Base-by-base conservation (phyloP, 1,284 basidiomycete genomes). In the Exobasidium rhododendri region DNA sequence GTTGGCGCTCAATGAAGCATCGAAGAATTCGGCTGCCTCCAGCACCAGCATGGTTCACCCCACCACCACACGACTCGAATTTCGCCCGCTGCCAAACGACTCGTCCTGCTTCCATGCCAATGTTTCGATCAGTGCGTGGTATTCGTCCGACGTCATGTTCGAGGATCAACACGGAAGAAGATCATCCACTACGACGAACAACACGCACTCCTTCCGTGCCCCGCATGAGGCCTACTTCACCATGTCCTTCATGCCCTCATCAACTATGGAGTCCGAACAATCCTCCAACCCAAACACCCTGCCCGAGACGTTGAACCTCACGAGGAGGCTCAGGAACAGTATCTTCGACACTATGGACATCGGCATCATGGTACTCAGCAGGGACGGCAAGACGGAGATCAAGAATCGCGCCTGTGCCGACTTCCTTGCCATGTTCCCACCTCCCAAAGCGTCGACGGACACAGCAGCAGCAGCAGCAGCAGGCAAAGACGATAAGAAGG, bases 331-430 rank as follows among this genome's bases (percentile, higher is more conserved):
- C 51, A 67, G 72, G 56, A 64, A 69, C 40, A 67, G 71, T 4
- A 64, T 74, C 50, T 65, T 75, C 51, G 58, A 74, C 57, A 63
- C 66, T 35, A 60, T 71, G 51, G 73, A 75, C 30, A 68, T 63
- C 1, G 64, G 70, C 40, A 51, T 74, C 57, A 51, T 75, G 63
- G 72, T 70, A 11, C 59, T 75, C 22, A 70, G 69, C 20, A 56
- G 66, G 3, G 73, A 75, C 44, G 73, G 73, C 32, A 65, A 64
- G 40, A 69, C 65, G 28, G 67, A 72, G 40, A 32, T 74, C 17
- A 66, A 70, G 46, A 75, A 75, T 22, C 63, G 64, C n/a, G 70
- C 69, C 24, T 70, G 68, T 57, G 72, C 73, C 51, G 72, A 75
- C 49, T 31, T 71, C 45, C 60, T 75, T 24, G 61, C 63, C 44